phyloP scores from a whole-genome alignment of 352 stramenopile species.

The Aphanomyces cochlioides region DNA sequence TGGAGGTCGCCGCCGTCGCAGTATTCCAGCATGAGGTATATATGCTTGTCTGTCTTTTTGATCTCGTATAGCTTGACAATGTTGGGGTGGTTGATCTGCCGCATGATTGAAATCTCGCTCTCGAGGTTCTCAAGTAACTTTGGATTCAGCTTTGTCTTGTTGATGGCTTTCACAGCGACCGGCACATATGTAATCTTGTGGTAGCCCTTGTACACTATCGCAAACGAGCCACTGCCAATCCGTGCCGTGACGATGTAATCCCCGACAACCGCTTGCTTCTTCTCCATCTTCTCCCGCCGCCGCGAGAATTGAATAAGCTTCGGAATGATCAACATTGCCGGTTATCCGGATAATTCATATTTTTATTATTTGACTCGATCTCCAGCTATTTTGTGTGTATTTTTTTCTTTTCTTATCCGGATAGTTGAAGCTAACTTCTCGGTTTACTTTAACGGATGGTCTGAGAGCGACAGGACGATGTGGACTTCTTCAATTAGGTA shows the following conservation, averaged over 20 bases:
- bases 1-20: constrained; percentile 95
- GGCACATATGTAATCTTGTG: constrained; percentile 64
- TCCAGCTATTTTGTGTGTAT: too few species aligned
- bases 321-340: not conserved
- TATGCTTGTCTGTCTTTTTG: constrained; percentile 92
- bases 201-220: constrained; percentile 83
- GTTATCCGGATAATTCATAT: not conserved
- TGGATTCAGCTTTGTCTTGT: constrained; percentile 89
- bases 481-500: too few species aligned
- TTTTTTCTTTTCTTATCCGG: not conserved
- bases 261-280: constrained; percentile 36
- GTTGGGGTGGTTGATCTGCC: constrained; percentile 93
- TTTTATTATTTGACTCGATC: too few species aligned
- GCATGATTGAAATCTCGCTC: constrained; percentile 95
- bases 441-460: too few species aligned
- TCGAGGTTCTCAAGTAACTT: constrained; percentile 96
- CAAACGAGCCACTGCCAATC: constrained; percentile 91
- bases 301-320: not conserved
- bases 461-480: too few species aligned
- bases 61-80: constrained; percentile 96
- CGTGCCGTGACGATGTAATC: constrained; percentile 88
- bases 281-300: constrained; percentile 16
- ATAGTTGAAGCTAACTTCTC: constrained; percentile 4
- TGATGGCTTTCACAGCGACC: constrained; percentile 94
- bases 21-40: constrained; percentile 97